These are phyloP conservation scores for Physcomitrellopsis africana DNA, from an alignment of 225 moss, liverwort and hornwort species.

Conservation along the genomic window DNA sequence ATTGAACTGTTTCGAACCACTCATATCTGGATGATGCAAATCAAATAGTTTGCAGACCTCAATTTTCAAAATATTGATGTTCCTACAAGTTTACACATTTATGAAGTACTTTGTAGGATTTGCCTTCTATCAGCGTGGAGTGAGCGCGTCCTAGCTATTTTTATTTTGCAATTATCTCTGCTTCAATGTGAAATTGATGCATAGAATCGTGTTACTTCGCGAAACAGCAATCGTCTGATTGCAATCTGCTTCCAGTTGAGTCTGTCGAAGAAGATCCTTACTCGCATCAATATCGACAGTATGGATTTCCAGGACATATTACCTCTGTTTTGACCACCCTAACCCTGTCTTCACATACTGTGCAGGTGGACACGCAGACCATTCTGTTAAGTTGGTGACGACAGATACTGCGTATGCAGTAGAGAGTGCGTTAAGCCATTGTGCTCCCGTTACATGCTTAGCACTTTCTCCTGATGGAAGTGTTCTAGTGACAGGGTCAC, in stretches of 20 bases:
- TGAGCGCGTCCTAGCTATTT: neutral
- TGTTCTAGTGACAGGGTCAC: slow-evolving; percentile 82
- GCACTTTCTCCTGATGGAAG: slow-evolving; percentile 82
- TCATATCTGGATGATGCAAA: neutral
- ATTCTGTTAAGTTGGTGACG: slow-evolving; percentile 81
- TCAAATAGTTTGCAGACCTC: neutral
- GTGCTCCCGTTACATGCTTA: slow-evolving; percentile 82
- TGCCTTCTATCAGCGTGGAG: neutral
- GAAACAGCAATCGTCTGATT: neutral
- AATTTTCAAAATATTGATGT: slow-evolving; percentile 9
- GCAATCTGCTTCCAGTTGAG: neutral
- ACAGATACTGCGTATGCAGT: slow-evolving; percentile 76
- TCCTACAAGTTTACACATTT: neutral
- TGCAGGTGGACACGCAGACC: slow-evolving; percentile 93
- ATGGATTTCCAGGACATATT: neutral
- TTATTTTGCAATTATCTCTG: neutral
- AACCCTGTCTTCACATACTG: slow-evolving; percentile 10
- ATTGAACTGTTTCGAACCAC: neutral
- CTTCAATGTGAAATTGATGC: slow-evolving; percentile 15
- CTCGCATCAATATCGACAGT: neutral
- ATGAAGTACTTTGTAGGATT: neutral
- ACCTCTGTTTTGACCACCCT: slow-evolving; percentile 18
- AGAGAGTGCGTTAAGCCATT: slow-evolving; percentile 83
- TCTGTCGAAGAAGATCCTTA: slow-evolving; percentile 8
- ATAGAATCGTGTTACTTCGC: neutral